Evolutionary conservation across 805 yeast species (phyloP), one percentile per base, ranked within the genome.

Genomic region (Candida nitratophila): DNA sequence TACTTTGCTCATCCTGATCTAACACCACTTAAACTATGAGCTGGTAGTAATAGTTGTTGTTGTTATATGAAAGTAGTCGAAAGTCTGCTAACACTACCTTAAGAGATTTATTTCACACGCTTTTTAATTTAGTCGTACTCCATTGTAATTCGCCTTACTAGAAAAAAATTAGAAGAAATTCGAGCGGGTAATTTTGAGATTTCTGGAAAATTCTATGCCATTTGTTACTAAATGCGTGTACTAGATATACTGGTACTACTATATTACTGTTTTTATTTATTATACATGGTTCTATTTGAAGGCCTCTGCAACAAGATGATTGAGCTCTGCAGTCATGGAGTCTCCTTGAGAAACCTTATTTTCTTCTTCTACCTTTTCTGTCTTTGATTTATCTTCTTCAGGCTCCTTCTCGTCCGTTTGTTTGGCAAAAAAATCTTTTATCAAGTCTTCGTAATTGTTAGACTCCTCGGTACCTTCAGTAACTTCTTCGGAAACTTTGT

Each of bases 291-390:
- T n/a, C 27, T 29, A 54, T 45, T 60, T 56, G 47, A 61, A 61
- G 2, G 66, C 66, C 39, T 61, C 61, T 0, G 66, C 65, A 38
- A 61, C 66, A 34, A 61, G 50, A 39, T 61, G 59, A 27, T 61
- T 61, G 34, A 61, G 47, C 43, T 60, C 64, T 8, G n/a, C 19
- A 3, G 37, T 17, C n/a, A 33, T 16, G 5, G 19, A 17, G 11
- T 33, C 21, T 7, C 27, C 10, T 24, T 24, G 27, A 10, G 27
- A 10, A 24, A 29, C 32, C 15, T 11, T 29, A 9, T 11, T 29
- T 4, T 32, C 16, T 32, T 32, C 19, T n/a, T 15, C 20, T n/a
- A n/a, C 35, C 35, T 32, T 17, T 17, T 12, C 32, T 8, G 8
- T 29, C 8, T 29, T 29, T 29, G 5, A 6, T 24, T 10, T 26